phyloP scores from a whole-genome alignment of 768 basidiomycete species.

The Gyrodon lividus region DNA sequence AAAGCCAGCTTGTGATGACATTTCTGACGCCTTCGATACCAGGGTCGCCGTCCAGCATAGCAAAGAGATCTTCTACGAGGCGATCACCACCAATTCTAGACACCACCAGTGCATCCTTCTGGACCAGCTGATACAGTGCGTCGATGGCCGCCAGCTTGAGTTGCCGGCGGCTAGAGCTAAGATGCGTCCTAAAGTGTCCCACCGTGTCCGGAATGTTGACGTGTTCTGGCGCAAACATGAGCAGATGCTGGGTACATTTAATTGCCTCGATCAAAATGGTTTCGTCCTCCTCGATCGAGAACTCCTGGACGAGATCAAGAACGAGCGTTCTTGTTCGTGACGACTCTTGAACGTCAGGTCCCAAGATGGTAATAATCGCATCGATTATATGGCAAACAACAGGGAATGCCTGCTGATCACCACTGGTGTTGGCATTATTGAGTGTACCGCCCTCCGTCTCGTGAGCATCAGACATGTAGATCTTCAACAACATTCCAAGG shows the following conservation, averaged over 20 bases:
- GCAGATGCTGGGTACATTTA: constrained; percentile 92
- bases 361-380: constrained; percentile 89
- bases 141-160: constrained; percentile 94
- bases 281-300: constrained; percentile 83
- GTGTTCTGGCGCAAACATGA: constrained; percentile 91
- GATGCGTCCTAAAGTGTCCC: constrained; percentile 70
- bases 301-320: constrained; percentile 81
- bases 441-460: constrained; percentile 90
- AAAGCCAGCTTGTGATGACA: constrained; percentile 91
- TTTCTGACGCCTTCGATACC: constrained; percentile 91
- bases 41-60: constrained; percentile 92
- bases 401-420: constrained; percentile 90
- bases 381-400: constrained; percentile 90
- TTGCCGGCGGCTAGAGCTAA: constrained; percentile 78
- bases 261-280: constrained; percentile 91
- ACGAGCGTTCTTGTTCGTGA: constrained; percentile 75
- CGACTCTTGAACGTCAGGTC: constrained; percentile 93
- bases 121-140: constrained; percentile 94
- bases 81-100: constrained; percentile 92
- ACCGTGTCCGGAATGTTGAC: constrained; percentile 82
- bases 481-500: constrained; percentile 84
- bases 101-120: constrained; percentile 88
- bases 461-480: constrained; percentile 87
- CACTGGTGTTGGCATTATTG: constrained; percentile 79
- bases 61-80: constrained; percentile 92